phyloP scores from a whole-genome alignment of 805 yeast genomes.

The Nakazawaea ernobii region DNA sequence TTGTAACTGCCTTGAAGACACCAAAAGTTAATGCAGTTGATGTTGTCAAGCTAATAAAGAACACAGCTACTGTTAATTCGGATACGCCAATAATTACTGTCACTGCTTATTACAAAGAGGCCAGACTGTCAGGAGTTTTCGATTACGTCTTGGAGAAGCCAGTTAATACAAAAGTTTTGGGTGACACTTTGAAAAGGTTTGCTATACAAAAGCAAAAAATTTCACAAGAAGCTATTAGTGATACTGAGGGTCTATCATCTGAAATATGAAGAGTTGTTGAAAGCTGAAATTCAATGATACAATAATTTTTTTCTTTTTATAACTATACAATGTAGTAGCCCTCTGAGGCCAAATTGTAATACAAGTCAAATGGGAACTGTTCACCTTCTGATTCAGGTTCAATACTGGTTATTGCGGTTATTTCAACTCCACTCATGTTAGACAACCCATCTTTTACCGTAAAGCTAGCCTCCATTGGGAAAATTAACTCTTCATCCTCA shows the following conservation, averaged over 20 bases:
- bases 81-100: conserved; percentile 72
- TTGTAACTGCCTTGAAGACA: conserved; percentile 67
- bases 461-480: conserved; percentile 81
- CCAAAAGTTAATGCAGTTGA: conserved; percentile 68
- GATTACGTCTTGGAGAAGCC: conserved; percentile 77
- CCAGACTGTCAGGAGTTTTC: conserved; percentile 47
- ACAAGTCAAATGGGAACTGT: conserved; percentile 66
- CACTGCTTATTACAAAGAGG: conserved; percentile 69
- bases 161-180: conserved; percentile 29
- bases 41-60: conserved; percentile 67
- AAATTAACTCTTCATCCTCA: conserved; percentile 73
- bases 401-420: conserved; percentile 49
- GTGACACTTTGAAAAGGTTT: conserved; percentile 22
- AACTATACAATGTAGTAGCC: conserved; percentile 45
- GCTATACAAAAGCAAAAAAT: conserved; percentile 8
- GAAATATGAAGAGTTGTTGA: neutral
- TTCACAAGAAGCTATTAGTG: conserved; percentile 10
- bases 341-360: conserved; percentile 52
- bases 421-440: conserved; percentile 62
- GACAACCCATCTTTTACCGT: conserved; percentile 38
- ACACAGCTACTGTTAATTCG: conserved; percentile 73
- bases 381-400: conserved; percentile 41
- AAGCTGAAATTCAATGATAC: neutral
- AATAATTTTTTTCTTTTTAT: neutral
- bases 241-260: conserved; percentile 4